phyloP scores from a whole-genome alignment of 1,139 yeast genomes.

The Yamadazyma buinensis region DNA sequence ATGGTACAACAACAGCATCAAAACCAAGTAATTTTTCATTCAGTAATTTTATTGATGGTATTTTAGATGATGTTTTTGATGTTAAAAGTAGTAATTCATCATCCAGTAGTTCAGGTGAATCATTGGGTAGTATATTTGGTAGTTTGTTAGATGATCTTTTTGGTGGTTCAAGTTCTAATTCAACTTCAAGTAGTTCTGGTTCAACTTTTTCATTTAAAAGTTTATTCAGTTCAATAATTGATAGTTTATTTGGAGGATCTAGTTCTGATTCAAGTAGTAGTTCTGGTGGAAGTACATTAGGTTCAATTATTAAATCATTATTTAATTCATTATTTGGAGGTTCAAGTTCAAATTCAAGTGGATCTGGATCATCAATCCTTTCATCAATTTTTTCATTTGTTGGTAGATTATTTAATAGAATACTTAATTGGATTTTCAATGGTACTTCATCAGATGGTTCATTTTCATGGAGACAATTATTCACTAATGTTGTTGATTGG shows the following conservation, averaged over 20 bases:
- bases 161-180: slow-evolving; percentile 11
- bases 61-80: slow-evolving; percentile 20
- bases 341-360: slow-evolving; percentile 9
- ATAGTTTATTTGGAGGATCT: slow-evolving; percentile 11
- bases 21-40: slow-evolving; percentile 15
- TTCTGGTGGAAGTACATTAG: slow-evolving; percentile 2
- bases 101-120: neutral
- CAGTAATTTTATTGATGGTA: slow-evolving; percentile 13
- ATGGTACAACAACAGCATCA: slow-evolving; percentile 12
- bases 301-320: slow-evolving; percentile 2
- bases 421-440: slow-evolving; percentile 11
- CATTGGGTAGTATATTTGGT: slow-evolving; percentile 8
- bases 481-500: slow-evolving; percentile 14
- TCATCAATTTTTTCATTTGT: slow-evolving; percentile 5
- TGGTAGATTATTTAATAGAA: slow-evolving; percentile 8
- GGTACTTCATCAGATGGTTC: slow-evolving; percentile 7
- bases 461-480: slow-evolving; percentile 12
- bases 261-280: slow-evolving; percentile 8
- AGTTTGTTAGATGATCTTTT: slow-evolving; percentile 11
- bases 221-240: slow-evolving; percentile 3
- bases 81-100: slow-evolving; percentile 12
- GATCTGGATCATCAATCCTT: slow-evolving; percentile 10
- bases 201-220: slow-evolving; percentile 14
- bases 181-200: slow-evolving; percentile 6
- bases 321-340: slow-evolving; percentile 11